phyloP scores from a whole-genome alignment of 2,329 filamentous ascomycete genomes.

The Pseudogymnoascus sp. region DNA sequence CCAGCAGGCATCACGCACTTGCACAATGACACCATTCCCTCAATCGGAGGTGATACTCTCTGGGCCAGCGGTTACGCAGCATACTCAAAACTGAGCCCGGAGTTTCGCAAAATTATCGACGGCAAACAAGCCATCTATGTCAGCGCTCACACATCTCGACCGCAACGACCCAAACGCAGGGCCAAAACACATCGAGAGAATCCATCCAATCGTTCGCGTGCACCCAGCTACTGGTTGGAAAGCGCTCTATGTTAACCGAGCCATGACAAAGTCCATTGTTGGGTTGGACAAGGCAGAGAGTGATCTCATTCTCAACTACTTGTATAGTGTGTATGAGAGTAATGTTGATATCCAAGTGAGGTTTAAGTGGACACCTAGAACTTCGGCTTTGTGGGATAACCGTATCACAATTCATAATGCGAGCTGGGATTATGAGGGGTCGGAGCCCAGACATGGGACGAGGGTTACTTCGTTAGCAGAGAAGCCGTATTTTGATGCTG shows the following conservation, averaged over 20 bases:
- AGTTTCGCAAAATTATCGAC: slow-evolving; percentile 64
- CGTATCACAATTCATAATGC: slow-evolving; percentile 68
- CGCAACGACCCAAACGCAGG: slow-evolving; percentile 53
- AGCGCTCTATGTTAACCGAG: slow-evolving; percentile 62
- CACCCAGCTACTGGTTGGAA: slow-evolving; percentile 72
- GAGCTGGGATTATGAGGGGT: slow-evolving; percentile 65
- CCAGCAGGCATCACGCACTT: slow-evolving; percentile 65
- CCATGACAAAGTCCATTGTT: slow-evolving; percentile 62
- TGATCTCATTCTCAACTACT: slow-evolving; percentile 58
- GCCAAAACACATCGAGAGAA: slow-evolving; percentile 58
- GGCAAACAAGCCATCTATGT: slow-evolving; percentile 57
- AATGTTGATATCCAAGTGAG: slow-evolving; percentile 63
- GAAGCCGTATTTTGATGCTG: slow-evolving; percentile 59
- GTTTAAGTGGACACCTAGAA: slow-evolving; percentile 62
- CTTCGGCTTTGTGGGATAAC: slow-evolving; percentile 66
- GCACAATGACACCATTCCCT: slow-evolving; percentile 56
- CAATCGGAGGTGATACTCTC: slow-evolving; percentile 60
- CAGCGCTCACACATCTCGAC: slow-evolving; percentile 57
- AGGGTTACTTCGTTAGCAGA: slow-evolving; percentile 65
- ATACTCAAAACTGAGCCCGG: slow-evolving; percentile 66
- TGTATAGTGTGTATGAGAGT: slow-evolving; percentile 63
- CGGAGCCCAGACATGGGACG: slow-evolving; percentile 62
- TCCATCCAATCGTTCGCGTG: slow-evolving; percentile 61
- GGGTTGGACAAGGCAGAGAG: slow-evolving; percentile 63
- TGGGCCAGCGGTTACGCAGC: slow-evolving; percentile 66